Percentiles rank a stretch among this genome's conserved stretches.
Conservation (phyloP, 1,284 basidiomycete genomes). For the Ustilago tritici region DNA sequence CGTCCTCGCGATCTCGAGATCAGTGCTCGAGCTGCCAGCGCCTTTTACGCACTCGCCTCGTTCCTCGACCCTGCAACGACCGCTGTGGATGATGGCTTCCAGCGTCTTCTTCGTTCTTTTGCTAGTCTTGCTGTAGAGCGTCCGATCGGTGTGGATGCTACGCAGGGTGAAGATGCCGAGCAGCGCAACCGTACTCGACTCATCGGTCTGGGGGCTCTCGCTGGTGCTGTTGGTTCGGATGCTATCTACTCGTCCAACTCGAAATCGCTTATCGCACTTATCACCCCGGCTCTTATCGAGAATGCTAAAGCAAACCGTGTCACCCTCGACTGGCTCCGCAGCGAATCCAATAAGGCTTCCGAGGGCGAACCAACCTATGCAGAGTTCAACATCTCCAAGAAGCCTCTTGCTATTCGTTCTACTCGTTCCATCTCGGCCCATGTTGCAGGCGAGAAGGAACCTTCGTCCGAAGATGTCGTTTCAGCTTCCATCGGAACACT, state of each 20-base stretch:
- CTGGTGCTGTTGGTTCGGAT: slow-evolving; percentile 85
- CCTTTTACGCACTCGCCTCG: slow-evolving; percentile 92
- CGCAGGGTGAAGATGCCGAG: slow-evolving; percentile 41
- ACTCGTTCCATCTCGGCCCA: slow-evolving; percentile 89
- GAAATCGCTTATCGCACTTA: slow-evolving; percentile 77
- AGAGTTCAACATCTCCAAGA: slow-evolving; percentile 79
- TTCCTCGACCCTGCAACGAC: slow-evolving; percentile 79
- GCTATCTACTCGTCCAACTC: slow-evolving; percentile 85
- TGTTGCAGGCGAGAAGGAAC: slow-evolving; percentile 86
- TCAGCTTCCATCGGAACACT: slow-evolving; percentile 80
- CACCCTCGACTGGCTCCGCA: slow-evolving; percentile 75
- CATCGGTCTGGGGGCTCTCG: slow-evolving; percentile 85
- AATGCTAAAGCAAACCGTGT: slow-evolving; percentile 76
- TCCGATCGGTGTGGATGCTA: slow-evolving; percentile 21
- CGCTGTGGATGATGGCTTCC: slow-evolving; percentile 76
- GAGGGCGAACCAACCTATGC: slow-evolving; percentile 76
- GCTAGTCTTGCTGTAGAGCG: slow-evolving; percentile 73
- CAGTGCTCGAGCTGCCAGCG: slow-evolving; percentile 81
- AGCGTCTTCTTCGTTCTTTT: slow-evolving; percentile 79
- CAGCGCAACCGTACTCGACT: slow-evolving; percentile 77
- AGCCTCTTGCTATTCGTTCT: slow-evolving; percentile 80
- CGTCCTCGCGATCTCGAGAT: slow-evolving; percentile 80
- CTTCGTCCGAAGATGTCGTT: slow-evolving; percentile 79
- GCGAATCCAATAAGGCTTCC: slow-evolving; percentile 77
- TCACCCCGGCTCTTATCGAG: slow-evolving; percentile 81